A percentile compares a stretch with the other conserved stretches of the same genome.
Evolutionary conservation across 1,284 basidiomycete species (phyloP).

Genomic region (Boletus sp.): DNA sequence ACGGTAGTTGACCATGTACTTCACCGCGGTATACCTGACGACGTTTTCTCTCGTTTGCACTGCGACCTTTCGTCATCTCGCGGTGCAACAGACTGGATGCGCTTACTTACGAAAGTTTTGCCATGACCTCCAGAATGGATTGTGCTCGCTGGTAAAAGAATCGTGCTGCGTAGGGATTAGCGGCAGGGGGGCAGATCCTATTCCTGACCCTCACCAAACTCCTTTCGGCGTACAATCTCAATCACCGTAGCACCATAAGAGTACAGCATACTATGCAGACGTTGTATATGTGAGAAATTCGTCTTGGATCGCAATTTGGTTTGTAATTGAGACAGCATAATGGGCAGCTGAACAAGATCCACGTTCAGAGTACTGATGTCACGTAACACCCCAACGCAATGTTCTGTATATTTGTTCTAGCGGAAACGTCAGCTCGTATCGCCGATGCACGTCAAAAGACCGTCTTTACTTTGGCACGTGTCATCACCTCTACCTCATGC

Average conservation of each 20-base stretch:
- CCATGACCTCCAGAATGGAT: slow-evolving; percentile 80
- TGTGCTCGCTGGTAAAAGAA: slow-evolving; percentile 82
- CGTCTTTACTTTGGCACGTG: slow-evolving; percentile 58
- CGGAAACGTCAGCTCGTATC: slow-evolving; percentile 10
- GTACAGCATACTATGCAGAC: slow-evolving; percentile 89
- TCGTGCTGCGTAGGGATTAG: slow-evolving; percentile 48
- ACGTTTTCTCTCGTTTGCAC: slow-evolving; percentile 73
- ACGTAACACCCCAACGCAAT: slow-evolving; percentile 66
- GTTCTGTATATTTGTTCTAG: slow-evolving; percentile 79
- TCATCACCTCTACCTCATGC: slow-evolving; percentile 58
- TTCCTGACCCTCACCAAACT: slow-evolving; percentile 65
- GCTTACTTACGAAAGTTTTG: slow-evolving; percentile 70
- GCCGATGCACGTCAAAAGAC: background rate
- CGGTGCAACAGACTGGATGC: background rate
- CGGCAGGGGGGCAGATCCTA: background rate
- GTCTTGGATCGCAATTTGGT: slow-evolving; percentile 72
- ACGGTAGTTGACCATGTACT: slow-evolving; percentile 80
- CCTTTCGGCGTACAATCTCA: slow-evolving; percentile 88
- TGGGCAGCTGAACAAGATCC: slow-evolving; percentile 71
- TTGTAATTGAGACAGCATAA: slow-evolving; percentile 65
- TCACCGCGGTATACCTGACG: slow-evolving; percentile 80
- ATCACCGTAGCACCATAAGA: slow-evolving; percentile 93
- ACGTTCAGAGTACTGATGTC: slow-evolving; percentile 78
- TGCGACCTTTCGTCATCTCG: slow-evolving; percentile 32
- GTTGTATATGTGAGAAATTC: slow-evolving; percentile 87